A percentile compares a stretch with the other conserved stretches of the same genome.
phyloP scores from a whole-genome alignment of 345 rosid species.

The Chamaenerion angustifolium region DNA sequence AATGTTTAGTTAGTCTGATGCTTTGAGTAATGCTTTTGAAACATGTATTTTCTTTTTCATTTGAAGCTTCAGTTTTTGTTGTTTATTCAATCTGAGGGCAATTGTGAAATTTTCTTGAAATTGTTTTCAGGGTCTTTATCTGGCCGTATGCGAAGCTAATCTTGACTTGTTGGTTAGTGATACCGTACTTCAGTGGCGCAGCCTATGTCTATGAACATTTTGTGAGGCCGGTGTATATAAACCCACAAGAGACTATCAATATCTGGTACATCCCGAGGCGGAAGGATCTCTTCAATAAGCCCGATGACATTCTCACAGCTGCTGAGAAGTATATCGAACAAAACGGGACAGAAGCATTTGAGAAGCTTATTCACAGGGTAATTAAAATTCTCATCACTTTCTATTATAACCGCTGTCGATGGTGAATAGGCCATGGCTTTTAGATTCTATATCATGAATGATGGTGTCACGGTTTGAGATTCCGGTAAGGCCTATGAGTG shows the following conservation, averaged over 20 bases:
- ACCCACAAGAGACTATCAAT: slow-evolving; percentile 52
- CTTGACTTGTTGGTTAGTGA: slow-evolving; percentile 87
- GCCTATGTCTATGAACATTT: slow-evolving; percentile 84
- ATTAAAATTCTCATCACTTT: not conserved
- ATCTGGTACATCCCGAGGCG: slow-evolving; percentile 86
- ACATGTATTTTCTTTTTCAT: too few relatives aligned
- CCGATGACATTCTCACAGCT: slow-evolving; percentile 75
- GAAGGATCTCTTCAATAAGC: slow-evolving; percentile 48
- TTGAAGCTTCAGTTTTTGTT: too few relatives aligned
- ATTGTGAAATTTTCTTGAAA: too few relatives aligned
- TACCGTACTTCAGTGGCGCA: slow-evolving; percentile 95
- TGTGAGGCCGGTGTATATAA: slow-evolving; percentile 65
- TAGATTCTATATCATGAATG: too few relatives aligned
- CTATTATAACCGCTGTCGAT: too few relatives aligned
- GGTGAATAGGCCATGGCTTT: too few relatives aligned
- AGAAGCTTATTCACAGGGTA: slow-evolving; percentile 71
- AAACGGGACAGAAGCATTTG: slow-evolving; percentile 82
- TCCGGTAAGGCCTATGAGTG: too few relatives aligned
- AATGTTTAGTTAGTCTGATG: too few relatives aligned
- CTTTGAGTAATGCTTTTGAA: too few relatives aligned
- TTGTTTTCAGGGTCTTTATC: slow-evolving; percentile 58
- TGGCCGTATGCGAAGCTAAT: slow-evolving; percentile 79
- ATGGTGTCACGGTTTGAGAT: too few relatives aligned
- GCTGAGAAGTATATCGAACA: slow-evolving; percentile 74
- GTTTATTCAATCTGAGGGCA: not conserved